Evolutionary conservation across 2,329 filamentous ascomycete species (phyloP), one percentile per base, ranked within the genome.

Genomic region (Claviceps fusiformis): DNA sequence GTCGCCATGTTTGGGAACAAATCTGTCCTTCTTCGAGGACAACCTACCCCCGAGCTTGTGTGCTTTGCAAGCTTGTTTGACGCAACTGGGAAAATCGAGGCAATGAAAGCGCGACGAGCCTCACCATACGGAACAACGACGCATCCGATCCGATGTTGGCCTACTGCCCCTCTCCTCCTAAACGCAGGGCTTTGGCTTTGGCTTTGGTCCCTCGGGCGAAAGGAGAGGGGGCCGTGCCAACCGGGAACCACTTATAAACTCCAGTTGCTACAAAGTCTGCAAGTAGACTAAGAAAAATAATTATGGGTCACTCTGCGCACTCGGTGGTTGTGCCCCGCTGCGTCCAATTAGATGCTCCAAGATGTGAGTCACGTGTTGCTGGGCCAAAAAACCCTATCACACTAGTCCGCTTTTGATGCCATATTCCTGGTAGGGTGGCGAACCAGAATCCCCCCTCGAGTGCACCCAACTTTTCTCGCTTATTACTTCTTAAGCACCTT

Each of bases 1-100:
- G 80, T 79, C 19, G 81, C 80, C 82, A 85, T 85, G 54, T 19
- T 37, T 67, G 58, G 31, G 7, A 29, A 27, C 19, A 10, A 29
- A 4, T n/a, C 4, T 17, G 17, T 5, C 45, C n/a, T 9, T 54
- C 29, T 19, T 33, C 10, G 8, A 54, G 13, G 17, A 33, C 27
- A 15, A 29, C 17, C 4, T 13, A 7, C 39, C 17, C 17, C 29
- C 19, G 19, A 19, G 19, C 19, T 19, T 19, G 19, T 19, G 19
- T 33, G 24, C 17, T 47, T 47, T 15, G 11, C 27, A 9, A 44
- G 7, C 5, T 19, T 19, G 45, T 31, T 31, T 37, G 47, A 24
- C 13, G 10, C 19, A 29, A 19, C 15, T 17, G 6, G 27, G 15
- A 31, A 3, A 13, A 19, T 17, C 15, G 46, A 33, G 37, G 27